Evolutionary conservation across 805 yeast species (phyloP), one percentile per base, ranked within the genome.

Genomic region (Metschnikowia henanensis): DNA sequence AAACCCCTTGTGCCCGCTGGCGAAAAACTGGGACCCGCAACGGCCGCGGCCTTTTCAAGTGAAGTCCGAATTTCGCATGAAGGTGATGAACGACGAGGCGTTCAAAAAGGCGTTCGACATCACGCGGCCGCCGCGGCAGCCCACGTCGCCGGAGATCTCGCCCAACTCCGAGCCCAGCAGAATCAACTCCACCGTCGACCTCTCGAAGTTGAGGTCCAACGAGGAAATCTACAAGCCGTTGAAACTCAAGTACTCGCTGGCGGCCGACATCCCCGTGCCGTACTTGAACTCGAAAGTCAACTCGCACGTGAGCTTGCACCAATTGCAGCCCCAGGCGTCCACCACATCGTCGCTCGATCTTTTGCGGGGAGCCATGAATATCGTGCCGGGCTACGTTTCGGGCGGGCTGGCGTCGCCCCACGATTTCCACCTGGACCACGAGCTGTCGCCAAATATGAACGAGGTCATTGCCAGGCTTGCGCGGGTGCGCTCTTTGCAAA

Each of bases 121-220:
- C 21, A 46, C 55, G 9, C 58, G 60, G 25, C 68, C 58, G 17
- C 76, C 76, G 0, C 29, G 35, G 15, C 57, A 56, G 31, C 73
- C 74, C 5, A 55, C 63, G 7, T 61, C 68, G 35, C 76, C 76
- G 4, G 73, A 68, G 44, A 68, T 70, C 2, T 68, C 73, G 17
- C 76, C 76, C 19, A 61, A 50, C 22, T 64, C 72, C 6, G 70
- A 64, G 42, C 75, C 76, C 6, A 64, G 74, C 10, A 52, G 73
- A 41, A 57, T 61, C 37, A 71, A 71, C 45, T 67, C 73, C 6
- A 68, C 70, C 13, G 64, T 71, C 19, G 73, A 71, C 48, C 58
- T 71, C 37, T 52, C 65, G 21, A 68, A 68, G 43, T 49, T 70
- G 28, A 39, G 53, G 13, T 59, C 60, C 26, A 64, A 66, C 47